Base-by-base conservation (phyloP, 2,329 filamentous ascomycete genomes). In the Exophiala spinifera region DNA sequence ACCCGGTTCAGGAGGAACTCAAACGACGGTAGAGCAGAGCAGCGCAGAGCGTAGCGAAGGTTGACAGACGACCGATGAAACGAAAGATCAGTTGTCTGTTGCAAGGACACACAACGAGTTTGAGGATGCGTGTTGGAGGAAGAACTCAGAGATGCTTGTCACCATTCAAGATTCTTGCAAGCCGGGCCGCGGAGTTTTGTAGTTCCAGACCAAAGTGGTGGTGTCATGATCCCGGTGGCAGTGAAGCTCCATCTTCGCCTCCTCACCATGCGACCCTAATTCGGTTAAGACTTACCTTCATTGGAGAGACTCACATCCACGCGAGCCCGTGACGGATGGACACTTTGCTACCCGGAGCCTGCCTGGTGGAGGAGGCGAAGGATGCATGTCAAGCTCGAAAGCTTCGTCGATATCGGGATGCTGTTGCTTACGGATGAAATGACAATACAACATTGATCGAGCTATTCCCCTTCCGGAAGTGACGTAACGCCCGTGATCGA, bases 31-130 rank as follows among this genome's bases (percentile, higher is more conserved):
- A 40, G 49, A 20, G 34, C 19, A 13, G 42, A 47, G 43, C n/a
- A n/a, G n/a, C n/a, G 23, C 20, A 40, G 49, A 20, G 34, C 19
- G 15, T 31, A 47, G 43, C 55, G 55, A 58, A 33, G 45, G 47
- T 37, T 31, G 40, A 44, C n/a, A 58, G 55, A 55, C 51, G 40
- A 20, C 43, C n/a, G 47, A 50, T 43, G 15, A 47, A 58, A 46
- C 55, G 55, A 57, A 54, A 34, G 55, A 50, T 49, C 46, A 45
- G 37, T 46, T n/a, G 46, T 46, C 51, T 39, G 44, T 42, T 31
- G n/a, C 14, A 31, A 23, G 46, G 31, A 49, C 45, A 49, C 45
- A n/a, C 42, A 44, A 44, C 21, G 19, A 23, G n/a, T 44, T n/a
- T 19, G 17, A 39, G 3, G 42, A 44, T 44, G n/a, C n/a, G 19